These are phyloP conservation scores for Heritiera littoralis DNA, from an alignment of 345 rosid genomes.

Conservation along the genomic window DNA sequence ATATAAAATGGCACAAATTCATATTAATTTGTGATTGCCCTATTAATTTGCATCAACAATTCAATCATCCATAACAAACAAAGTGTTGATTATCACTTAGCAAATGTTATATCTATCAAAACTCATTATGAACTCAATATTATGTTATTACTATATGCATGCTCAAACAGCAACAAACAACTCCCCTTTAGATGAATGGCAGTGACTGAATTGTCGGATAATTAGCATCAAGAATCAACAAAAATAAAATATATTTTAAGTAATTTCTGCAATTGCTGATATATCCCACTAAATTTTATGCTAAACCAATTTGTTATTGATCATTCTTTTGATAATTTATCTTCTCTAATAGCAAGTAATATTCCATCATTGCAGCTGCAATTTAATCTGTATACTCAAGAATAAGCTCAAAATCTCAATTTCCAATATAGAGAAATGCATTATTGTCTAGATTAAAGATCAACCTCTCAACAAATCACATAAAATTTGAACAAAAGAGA, in stretches of 20 bases:
- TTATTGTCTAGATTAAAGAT: conserved; percentile 16
- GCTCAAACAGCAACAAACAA: neutral
- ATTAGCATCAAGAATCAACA: neutral
- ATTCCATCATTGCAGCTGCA: neutral
- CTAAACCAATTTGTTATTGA: neutral
- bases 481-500: conserved; percentile 26
- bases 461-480: conserved; percentile 20
- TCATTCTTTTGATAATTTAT: neutral
- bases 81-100: neutral
- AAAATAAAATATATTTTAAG: neutral
- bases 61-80: neutral
- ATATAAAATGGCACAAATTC: neutral
- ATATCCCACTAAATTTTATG: neutral
- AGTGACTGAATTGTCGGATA: neutral
- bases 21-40: neutral
- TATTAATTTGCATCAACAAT: neutral
- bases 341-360: conserved; percentile 10
- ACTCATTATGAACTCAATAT: neutral
- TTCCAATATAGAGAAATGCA: conserved; percentile 3
- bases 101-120: neutral
- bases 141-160: neutral
- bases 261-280: neutral
- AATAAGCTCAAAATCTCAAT: neutral
- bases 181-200: neutral
- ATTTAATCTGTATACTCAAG: neutral